These are phyloP conservation scores for Aspergillus persii DNA, from an alignment of 2,329 filamentous ascomycete genomes.

Conservation along the genomic window DNA sequence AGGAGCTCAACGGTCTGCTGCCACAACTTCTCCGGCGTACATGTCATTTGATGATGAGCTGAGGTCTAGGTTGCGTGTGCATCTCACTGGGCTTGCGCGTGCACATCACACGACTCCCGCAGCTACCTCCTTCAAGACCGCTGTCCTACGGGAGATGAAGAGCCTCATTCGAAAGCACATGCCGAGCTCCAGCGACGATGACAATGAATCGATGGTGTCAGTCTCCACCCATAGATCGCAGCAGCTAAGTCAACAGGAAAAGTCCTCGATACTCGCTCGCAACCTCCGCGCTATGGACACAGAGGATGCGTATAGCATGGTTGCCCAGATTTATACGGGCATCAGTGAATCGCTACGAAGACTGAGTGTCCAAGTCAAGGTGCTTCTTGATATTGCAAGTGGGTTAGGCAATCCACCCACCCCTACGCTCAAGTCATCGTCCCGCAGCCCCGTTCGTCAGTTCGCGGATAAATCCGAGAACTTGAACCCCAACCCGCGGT, in stretches of 20 bases:
- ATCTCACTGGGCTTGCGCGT: conserved; percentile 75
- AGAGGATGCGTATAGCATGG: conserved; percentile 78
- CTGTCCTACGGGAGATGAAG: conserved; percentile 81
- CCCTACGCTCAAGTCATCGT: conserved; percentile 43
- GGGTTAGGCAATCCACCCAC: conserved; percentile 42
- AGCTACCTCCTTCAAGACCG: conserved; percentile 78
- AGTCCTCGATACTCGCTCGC: conserved; percentile 80
- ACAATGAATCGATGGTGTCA: conserved; percentile 85
- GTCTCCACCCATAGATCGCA: conserved; percentile 72
- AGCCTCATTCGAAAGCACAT: conserved; percentile 78
- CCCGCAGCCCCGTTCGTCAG: conserved; percentile 47
- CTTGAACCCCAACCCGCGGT: conserved; percentile 22
- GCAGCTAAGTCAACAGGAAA: conserved; percentile 76
- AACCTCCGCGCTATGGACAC: conserved; percentile 82
- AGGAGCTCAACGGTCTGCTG: conserved; percentile 63
- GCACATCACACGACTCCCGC: conserved; percentile 78
- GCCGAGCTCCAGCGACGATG: conserved; percentile 90
- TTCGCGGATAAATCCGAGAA: conserved; percentile 43
- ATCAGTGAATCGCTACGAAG: conserved; percentile 84
- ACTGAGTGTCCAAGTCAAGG: conserved; percentile 86
- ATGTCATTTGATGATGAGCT: conserved; percentile 69
- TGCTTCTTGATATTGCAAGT: conserved; percentile 90
- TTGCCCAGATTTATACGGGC: conserved; percentile 79
- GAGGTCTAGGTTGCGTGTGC: conserved; percentile 66
- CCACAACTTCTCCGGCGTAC: conserved; percentile 74